Evolutionary conservation across 1,139 yeast genomes (phyloP).

Genomic region (Saccharomyces hybrid): DNA sequence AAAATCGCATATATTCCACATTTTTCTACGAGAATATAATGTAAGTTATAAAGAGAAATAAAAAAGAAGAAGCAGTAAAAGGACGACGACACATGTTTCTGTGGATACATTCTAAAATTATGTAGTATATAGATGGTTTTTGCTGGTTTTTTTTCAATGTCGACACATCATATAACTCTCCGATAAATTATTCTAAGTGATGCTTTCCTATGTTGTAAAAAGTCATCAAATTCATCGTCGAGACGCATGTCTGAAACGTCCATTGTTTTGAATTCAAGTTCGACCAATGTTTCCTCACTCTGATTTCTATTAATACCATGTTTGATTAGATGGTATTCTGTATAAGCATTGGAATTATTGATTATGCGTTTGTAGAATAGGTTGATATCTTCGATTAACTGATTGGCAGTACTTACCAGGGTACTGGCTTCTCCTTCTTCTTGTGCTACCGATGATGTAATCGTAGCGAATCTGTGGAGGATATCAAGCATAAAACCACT

Average conservation of each 20-base stretch:
- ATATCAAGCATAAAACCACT: not conserved
- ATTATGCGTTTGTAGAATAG: not conserved
- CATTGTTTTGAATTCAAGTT: not conserved
- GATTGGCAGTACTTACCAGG: not conserved
- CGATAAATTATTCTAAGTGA: constrained; percentile 13
- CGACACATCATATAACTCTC: constrained; percentile 11
- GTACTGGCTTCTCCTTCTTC: not conserved
- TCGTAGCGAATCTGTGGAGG: not conserved
- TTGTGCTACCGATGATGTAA: not conserved
- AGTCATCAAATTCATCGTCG: constrained; percentile 9
- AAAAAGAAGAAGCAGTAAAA: not conserved
- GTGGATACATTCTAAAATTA: not conserved
- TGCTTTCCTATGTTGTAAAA: constrained; percentile 12
- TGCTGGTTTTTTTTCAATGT: not conserved
- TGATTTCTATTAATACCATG: not conserved
- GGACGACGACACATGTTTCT: not conserved
- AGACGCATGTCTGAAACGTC: not conserved
- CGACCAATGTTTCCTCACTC: not conserved
- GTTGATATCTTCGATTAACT: not conserved
- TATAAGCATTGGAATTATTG: not conserved
- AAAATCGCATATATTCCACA: constrained; percentile 3
- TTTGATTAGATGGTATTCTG: not conserved
- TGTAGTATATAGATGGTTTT: not conserved
- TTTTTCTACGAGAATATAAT: not conserved
- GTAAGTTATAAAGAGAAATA: not conserved